phyloP scores from a whole-genome alignment of 164 flowering plant species.

The Kingdonia uniflora region DNA sequence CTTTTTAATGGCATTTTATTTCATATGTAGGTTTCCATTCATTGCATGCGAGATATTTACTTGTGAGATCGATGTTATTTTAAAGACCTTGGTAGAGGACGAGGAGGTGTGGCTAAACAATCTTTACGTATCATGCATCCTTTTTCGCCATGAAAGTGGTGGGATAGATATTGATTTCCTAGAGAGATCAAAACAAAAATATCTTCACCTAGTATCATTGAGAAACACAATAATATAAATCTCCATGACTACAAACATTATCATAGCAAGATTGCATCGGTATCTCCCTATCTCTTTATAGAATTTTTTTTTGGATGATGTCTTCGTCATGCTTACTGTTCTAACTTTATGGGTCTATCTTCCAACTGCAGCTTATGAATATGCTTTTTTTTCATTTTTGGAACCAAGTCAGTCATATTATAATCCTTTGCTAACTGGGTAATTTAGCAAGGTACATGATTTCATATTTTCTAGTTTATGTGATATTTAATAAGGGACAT shows the following conservation, averaged over 20 bases:
- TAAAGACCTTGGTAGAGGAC: constrained; percentile 86
- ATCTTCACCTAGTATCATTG: no score
- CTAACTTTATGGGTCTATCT: constrained; percentile 2
- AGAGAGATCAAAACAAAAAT: no score
- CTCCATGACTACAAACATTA: no score
- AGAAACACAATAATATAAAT: no score
- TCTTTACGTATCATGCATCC: no score
- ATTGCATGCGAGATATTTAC: constrained; percentile 91
- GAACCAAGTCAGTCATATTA: constrained; percentile 79
- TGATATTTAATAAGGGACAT: no score
- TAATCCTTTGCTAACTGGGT: constrained; percentile 81
- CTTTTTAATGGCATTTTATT: constrained; percentile 1
- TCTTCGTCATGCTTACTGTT: not conserved
- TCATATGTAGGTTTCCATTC: constrained; percentile 73
- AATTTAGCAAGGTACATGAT: constrained; percentile 84
- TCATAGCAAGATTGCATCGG: no score
- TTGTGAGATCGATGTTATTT: constrained; percentile 90
- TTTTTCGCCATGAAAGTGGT: no score
- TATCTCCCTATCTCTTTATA: not conserved
- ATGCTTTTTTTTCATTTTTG: constrained; percentile 88
- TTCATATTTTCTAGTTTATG: no score
- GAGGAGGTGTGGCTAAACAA: constrained; percentile 56
- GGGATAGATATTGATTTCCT: no score
- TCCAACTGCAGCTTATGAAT: constrained; percentile 68
- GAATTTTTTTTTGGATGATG: not conserved